A percentile compares a stretch with the other conserved stretches of the same genome.
phyloP scores from a whole-genome alignment of 371 early-diverging fungal genomes.

The Rhizomucor pusillus region DNA sequence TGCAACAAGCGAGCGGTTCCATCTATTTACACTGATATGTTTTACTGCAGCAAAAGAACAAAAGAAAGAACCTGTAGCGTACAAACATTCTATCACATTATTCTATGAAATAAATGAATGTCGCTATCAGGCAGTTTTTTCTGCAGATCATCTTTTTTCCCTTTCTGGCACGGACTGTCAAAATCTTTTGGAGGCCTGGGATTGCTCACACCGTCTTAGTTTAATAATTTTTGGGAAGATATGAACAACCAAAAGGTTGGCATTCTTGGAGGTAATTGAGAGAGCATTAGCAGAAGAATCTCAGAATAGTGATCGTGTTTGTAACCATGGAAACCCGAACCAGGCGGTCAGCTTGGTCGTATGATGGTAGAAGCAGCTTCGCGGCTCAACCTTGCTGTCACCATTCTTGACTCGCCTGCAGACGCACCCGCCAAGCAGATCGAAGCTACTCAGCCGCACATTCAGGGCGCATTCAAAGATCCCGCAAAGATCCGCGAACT shows the following conservation, averaged over 20 bases:
- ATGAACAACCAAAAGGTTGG: constrained; percentile 66
- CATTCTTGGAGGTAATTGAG: constrained; percentile 59
- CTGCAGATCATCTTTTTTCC: too few species aligned
- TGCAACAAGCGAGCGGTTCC: too few species aligned
- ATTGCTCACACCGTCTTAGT: too few species aligned
- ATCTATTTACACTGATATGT: too few species aligned
- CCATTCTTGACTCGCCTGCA: constrained; percentile 74
- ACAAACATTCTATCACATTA: too few species aligned
- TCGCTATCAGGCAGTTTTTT: too few species aligned
- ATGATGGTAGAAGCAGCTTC: constrained; percentile 96
- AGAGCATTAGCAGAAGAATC: not conserved
- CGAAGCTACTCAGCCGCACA: constrained; percentile 63
- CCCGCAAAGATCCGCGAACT: constrained; percentile 71
- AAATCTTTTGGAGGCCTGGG: too few species aligned
- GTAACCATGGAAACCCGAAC: not conserved
- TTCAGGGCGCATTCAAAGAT: constrained; percentile 82
- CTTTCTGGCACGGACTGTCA: too few species aligned
- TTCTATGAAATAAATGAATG: too few species aligned
- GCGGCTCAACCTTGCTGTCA: constrained; percentile 79
- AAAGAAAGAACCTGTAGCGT: too few species aligned
- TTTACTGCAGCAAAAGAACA: too few species aligned
- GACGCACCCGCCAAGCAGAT: constrained; percentile 89
- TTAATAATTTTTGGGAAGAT: not conserved
- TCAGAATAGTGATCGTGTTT: not conserved
- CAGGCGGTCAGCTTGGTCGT: constrained; percentile 93